Conservation (phyloP, 2,329 filamentous ascomycete genomes). For the Colletotrichum trifolii region DNA sequence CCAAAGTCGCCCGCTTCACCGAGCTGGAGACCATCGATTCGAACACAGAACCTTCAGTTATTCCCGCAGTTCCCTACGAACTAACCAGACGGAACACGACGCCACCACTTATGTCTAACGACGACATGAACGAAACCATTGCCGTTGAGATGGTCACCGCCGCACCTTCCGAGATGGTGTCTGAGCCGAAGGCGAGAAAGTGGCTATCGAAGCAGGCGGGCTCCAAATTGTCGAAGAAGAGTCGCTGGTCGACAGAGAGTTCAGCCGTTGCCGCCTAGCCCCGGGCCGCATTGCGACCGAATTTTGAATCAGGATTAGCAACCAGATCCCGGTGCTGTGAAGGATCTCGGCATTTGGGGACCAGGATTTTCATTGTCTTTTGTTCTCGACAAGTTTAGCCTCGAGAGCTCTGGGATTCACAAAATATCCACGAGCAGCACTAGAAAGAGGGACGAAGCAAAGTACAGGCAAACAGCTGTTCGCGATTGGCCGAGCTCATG, state of each 20-base stretch:
- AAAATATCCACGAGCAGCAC: no score
- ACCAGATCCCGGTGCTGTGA: background rate
- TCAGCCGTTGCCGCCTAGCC: conserved; percentile 43
- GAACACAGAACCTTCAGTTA: conserved; percentile 33
- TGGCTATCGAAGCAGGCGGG: conserved; percentile 45
- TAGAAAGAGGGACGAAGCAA: no score
- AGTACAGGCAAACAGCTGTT: no score
- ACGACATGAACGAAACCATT: conserved; percentile 38
- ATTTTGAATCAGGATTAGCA: background rate
- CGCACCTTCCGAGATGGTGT: conserved; percentile 14
- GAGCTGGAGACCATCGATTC: conserved; percentile 47
- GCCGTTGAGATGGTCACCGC: conserved; percentile 23
- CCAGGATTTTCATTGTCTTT: no score
- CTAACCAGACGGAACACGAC: conserved; percentile 24
- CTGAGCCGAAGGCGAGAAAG: conserved; percentile 39
- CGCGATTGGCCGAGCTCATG: no score
- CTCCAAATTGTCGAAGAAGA: conserved; percentile 46
- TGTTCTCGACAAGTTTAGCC: no score
- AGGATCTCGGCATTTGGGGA: no score
- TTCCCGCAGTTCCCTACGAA: conserved; percentile 20
- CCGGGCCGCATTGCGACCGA: background rate
- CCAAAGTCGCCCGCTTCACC: conserved; percentile 42
- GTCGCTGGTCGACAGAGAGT: conserved; percentile 44
- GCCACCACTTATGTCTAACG: conserved; percentile 35
- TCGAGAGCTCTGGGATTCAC: no score